These are phyloP conservation scores for Pythium insidiosum DNA, from an alignment of 352 stramenopile species.

Conservation along the genomic window DNA sequence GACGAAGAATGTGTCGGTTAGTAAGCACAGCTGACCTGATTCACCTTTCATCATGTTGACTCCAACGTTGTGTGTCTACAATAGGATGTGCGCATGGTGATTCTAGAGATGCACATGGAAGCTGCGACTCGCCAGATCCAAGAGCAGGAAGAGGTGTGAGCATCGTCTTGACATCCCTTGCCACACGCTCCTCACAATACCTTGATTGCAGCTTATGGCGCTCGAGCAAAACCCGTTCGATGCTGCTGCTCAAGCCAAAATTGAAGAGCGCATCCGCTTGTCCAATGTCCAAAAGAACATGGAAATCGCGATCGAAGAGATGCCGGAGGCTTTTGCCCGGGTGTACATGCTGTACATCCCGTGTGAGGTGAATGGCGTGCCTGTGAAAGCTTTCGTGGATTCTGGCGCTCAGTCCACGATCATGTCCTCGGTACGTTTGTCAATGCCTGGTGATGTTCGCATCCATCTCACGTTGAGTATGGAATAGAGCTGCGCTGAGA, in stretches of 20 bases:
- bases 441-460: neutral
- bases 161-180: too few species aligned
- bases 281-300: constrained; percentile 87
- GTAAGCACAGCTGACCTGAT: too few species aligned
- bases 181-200: too few species aligned
- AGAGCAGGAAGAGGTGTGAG: constrained; percentile 63
- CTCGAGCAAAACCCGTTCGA: constrained; percentile 78
- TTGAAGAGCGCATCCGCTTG: constrained; percentile 77
- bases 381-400: constrained; percentile 89
- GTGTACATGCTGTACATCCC: constrained; percentile 89
- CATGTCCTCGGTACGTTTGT: constrained; percentile 78
- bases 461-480: neutral
- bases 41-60: too few species aligned
- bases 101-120: constrained; percentile 85
- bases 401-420: constrained; percentile 88
- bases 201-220: constrained; percentile 26
- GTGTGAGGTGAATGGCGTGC: constrained; percentile 71
- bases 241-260: constrained; percentile 62
- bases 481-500: constrained; percentile 82
- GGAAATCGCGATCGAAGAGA: constrained; percentile 86
- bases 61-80: too few species aligned
- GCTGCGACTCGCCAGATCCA: constrained; percentile 65
- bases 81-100: constrained; percentile 76
- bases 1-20: constrained; percentile 59
- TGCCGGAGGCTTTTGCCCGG: constrained; percentile 78